phyloP scores from a whole-genome alignment of 208 protist species.

The Endotrypanum monterogeii region DNA sequence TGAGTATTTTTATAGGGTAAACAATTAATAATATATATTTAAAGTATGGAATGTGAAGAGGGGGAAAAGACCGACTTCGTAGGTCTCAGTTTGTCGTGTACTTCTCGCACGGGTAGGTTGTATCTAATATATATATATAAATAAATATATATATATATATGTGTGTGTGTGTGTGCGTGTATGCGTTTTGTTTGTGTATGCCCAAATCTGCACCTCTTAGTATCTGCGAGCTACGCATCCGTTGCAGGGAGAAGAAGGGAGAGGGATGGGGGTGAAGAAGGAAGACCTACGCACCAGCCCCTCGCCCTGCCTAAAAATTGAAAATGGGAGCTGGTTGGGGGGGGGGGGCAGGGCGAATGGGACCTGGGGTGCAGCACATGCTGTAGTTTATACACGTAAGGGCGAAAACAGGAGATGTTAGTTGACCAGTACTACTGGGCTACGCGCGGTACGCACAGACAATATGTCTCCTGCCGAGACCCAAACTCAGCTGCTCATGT shows the following conservation, averaged over 20 bases:
- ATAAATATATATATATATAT: not conserved
- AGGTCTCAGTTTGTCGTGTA: not conserved
- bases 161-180: constrained; percentile 2
- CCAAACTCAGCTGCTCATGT: no score
- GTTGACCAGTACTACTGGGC: no score
- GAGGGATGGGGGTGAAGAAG: not conserved
- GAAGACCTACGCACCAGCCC: not conserved
- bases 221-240: no score
- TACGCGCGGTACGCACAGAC: no score
- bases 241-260: not conserved
- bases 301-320: not conserved
- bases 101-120: no score
- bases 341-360: not conserved
- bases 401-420: no score
- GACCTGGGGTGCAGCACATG: not conserved
- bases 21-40: no score
- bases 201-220: no score
- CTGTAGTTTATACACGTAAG: no score
- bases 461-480: no score
- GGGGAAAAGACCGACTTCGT: not conserved
- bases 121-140: not conserved
- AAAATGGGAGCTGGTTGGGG: not conserved
- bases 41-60: not conserved
- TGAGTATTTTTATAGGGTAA: no score
- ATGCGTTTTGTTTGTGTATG: not conserved